Base-by-base conservation (phyloP, 495 filamentous ascomycete species). In the Xylona heveae region DNA sequence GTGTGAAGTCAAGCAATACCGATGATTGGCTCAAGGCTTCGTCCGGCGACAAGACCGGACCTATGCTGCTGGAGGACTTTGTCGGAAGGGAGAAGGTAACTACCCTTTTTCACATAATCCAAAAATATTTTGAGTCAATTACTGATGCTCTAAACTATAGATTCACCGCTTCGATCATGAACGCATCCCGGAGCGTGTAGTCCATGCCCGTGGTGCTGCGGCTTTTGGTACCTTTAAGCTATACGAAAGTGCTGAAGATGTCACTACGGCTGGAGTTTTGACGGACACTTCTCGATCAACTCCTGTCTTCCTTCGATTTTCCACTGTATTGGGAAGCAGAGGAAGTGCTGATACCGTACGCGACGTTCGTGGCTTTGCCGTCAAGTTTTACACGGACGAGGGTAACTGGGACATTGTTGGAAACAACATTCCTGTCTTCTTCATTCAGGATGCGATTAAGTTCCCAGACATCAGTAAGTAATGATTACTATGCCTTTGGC, bases 131-230 rank as follows among this genome's bases (percentile, higher is more conserved):
- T 23, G 16, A 16, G 16, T 3, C 5, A 33, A 13, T 27, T 4
- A 40, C 14, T 9, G n/a, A n/a, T 30, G n/a, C 38, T 22, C 19
- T 12, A 29, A 19, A 20, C 8, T 36, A 9, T 28, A 82, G 77
- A 78, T 82, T 28, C 66, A 70, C 46, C 65, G 70, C 36, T 85
- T 91, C 45, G 79, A 88, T 43, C 79, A 88, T 40, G 80, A 91
- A 49, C 66, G 81, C 32, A 85, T 88, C 32, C 81, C 81, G 2
- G 81, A 90, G 52, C 62, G 83, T 31, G 81, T 90, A 9, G 80
- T 93, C 4, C 83, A 93, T 45, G 83, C 83, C 18, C 75, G 82
- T 20, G 83, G 81, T 14, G 56, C 66, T 9, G 83, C 71, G 23
- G 82, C 83, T 12, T 90, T 88, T 42, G 83, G 83, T 8, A 80